Evolutionary conservation across 179 eudicot genomes (phyloP).

Genomic region (Beta macrorhiza): DNA sequence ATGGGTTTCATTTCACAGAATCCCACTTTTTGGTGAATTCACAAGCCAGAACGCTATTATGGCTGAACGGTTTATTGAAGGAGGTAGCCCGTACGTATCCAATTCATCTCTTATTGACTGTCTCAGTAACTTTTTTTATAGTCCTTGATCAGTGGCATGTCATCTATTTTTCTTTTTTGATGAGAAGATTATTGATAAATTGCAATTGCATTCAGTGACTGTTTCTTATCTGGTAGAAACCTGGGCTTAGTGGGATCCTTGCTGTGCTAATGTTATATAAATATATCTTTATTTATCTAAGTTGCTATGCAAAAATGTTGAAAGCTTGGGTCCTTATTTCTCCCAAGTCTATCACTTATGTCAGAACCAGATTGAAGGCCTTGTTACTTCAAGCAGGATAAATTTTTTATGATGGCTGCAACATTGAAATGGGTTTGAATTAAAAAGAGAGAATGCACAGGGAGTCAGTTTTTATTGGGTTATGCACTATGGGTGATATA

Average conservation of each 20-base stretch:
- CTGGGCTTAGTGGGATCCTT: background rate
- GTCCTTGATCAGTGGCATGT: background rate
- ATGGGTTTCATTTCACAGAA: conserved; percentile 40
- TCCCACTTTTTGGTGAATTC: conserved; percentile 91
- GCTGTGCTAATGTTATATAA: background rate
- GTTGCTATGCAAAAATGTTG: background rate
- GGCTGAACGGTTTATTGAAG: conserved; percentile 99
- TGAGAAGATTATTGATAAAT: conserved; percentile 3
- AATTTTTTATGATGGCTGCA: background rate
- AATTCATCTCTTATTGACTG: conserved; percentile 25
- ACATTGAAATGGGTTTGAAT: background rate
- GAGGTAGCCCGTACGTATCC: conserved; percentile 99
- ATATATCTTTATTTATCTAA: background rate
- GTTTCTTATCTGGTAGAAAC: background rate
- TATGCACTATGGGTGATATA: background rate
- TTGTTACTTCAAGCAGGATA: background rate
- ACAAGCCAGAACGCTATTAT: conserved; percentile 92
- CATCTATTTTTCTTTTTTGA: background rate
- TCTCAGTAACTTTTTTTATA: background rate
- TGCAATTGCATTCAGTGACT: background rate
- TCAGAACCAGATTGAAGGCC: background rate
- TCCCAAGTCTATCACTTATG: background rate
- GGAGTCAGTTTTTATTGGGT: background rate
- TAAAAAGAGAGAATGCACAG: background rate
- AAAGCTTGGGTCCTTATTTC: background rate